Evolutionary conservation across 2,329 filamentous ascomycete species (phyloP).

Genomic region (Phaeoacremonium minimum): DNA sequence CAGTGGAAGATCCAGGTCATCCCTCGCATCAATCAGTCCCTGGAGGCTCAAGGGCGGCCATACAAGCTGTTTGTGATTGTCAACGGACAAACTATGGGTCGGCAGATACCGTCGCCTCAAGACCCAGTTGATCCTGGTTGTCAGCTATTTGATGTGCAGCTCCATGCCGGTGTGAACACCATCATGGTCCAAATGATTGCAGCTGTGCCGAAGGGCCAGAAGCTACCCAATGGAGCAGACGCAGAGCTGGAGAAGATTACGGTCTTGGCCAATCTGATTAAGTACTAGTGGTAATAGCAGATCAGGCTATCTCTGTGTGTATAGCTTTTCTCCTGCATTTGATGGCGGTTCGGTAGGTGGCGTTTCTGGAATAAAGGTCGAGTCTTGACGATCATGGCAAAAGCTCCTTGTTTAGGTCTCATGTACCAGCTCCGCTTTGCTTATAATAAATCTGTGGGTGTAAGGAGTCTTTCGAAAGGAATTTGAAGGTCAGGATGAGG

Average conservation of each 20-base stretch:
- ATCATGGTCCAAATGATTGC: constrained; percentile 77
- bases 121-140: constrained; percentile 50
- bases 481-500: no score
- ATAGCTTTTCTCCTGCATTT: no score
- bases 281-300: no score
- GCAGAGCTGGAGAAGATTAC: constrained; percentile 77
- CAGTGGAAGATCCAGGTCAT: constrained; percentile 70
- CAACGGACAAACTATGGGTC: constrained; percentile 60
- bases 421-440: no score
- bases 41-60: constrained; percentile 59
- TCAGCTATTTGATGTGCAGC: constrained; percentile 70
- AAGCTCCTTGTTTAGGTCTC: no score
- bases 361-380: no score
- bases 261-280: constrained; percentile 68
- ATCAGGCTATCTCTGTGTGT: no score
- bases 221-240: constrained; percentile 52
- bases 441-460: no score
- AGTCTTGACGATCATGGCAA: no score
- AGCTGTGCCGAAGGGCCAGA: constrained; percentile 58
- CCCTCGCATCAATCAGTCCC: constrained; percentile 57
- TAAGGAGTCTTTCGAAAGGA: no score
- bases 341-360: no score
- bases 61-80: constrained; percentile 74
- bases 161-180: constrained; percentile 70
- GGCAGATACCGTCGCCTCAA: constrained; percentile 43